These are phyloP conservation scores for Lycium barbarum DNA, from an alignment of 257 asterid species.

Conservation along the genomic window DNA sequence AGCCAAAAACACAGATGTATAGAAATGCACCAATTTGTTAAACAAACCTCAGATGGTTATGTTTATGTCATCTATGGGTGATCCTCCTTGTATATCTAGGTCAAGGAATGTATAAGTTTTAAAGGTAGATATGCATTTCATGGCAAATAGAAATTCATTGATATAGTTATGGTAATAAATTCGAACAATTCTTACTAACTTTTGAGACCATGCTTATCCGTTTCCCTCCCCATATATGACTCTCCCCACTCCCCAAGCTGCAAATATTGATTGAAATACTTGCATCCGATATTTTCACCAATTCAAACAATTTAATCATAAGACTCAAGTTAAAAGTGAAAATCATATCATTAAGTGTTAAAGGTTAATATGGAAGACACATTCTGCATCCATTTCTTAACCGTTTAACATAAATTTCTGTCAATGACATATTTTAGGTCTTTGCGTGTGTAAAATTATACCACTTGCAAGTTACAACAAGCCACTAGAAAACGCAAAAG, in stretches of 20 bases:
- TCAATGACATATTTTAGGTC: neutral
- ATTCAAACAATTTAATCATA: neutral
- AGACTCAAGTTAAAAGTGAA: neutral
- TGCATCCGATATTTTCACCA: neutral
- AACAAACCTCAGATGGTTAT: neutral
- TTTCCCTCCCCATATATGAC: neutral
- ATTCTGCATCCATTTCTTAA: neutral
- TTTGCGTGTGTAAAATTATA: neutral
- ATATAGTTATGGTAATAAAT: neutral
- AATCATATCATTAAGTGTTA: neutral
- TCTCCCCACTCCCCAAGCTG: neutral
- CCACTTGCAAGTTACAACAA: no score
- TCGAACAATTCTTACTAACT: neutral
- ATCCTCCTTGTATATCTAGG: constrained; percentile 17
- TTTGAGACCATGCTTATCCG: neutral
- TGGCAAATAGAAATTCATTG: neutral
- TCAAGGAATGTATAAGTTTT: neutral
- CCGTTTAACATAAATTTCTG: neutral
- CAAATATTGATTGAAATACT: neutral
- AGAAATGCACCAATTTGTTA: constrained; percentile 25
- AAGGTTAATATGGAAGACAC: neutral
- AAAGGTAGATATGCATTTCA: constrained; percentile 10
- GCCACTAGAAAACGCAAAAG: neutral
- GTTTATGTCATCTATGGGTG: neutral
- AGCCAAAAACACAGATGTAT: constrained; percentile 27